Conservation (phyloP, 441 rosid genomes). For the Daphne laureola region DNA sequence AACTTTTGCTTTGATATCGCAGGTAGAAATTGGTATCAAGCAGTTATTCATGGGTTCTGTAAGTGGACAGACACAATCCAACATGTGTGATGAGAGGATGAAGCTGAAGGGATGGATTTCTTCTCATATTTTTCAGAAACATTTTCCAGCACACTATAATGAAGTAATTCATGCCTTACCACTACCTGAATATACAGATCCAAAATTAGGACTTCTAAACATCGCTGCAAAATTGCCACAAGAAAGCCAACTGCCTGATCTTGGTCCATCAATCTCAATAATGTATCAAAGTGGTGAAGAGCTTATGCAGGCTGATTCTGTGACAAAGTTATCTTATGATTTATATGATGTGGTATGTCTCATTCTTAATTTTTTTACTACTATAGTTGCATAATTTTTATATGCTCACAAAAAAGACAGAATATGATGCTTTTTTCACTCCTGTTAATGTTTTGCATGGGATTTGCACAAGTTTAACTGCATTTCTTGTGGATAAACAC, state of each 20-base stretch:
- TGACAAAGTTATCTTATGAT: slow-evolving; percentile 61
- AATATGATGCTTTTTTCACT: background rate
- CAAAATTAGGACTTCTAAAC: slow-evolving; percentile 58
- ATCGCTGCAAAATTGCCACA: slow-evolving; percentile 58
- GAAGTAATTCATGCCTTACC: slow-evolving; percentile 66
- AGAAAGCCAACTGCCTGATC: slow-evolving; percentile 42
- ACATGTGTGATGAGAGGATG: slow-evolving; percentile 64
- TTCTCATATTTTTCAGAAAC: slow-evolving; percentile 67
- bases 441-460: background rate
- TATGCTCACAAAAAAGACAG: background rate
- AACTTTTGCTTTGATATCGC: slow-evolving; percentile 23
- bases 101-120: slow-evolving; percentile 93
- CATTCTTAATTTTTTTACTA: slow-evolving; percentile 5
- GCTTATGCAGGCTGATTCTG: slow-evolving; percentile 41
- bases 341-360: slow-evolving; percentile 68
- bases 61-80: slow-evolving; percentile 47
- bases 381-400: no score
- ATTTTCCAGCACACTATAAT: slow-evolving; percentile 72
- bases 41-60: slow-evolving; percentile 74
- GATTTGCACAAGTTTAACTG: background rate
- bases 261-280: slow-evolving; percentile 78
- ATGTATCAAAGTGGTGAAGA: slow-evolving; percentile 73
- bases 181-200: slow-evolving; percentile 86
- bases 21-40: slow-evolving; percentile 81
- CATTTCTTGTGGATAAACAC: no score